Conservation (phyloP, 1,139 yeast species). For the Scheffersomyces illinoinensis region DNA sequence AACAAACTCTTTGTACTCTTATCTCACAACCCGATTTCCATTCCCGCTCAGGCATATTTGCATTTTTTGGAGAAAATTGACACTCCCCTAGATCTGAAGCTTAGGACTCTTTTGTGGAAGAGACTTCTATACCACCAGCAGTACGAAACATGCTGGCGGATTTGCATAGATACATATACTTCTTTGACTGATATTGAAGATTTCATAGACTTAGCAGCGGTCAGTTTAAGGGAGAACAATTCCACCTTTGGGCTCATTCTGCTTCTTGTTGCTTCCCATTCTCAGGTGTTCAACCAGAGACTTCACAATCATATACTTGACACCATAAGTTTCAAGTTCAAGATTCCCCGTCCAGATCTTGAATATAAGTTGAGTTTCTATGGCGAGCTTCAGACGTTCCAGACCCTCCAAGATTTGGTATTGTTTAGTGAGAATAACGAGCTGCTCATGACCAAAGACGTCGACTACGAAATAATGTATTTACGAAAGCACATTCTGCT, state of each 20-base stretch:
- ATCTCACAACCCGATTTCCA: constrained; percentile 32
- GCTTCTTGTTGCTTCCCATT: constrained; percentile 16
- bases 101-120: constrained; percentile 22
- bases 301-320: constrained; percentile 23
- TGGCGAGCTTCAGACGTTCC: constrained; percentile 6
- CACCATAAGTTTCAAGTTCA: constrained; percentile 18
- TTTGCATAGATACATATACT: constrained; percentile 24
- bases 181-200: constrained; percentile 42
- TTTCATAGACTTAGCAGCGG: constrained; percentile 26
- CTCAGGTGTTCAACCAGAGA: constrained; percentile 13
- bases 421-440: neutral
- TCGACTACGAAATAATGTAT: constrained; percentile 6
- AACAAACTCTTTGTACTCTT: constrained; percentile 31
- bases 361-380: constrained; percentile 5
- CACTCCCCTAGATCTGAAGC: constrained; percentile 19
- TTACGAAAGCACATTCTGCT: constrained; percentile 6
- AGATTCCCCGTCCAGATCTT: constrained; percentile 8
- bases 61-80: constrained; percentile 19
- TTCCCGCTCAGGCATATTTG: constrained; percentile 32
- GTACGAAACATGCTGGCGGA: constrained; percentile 33
- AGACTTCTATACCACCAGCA: constrained; percentile 33
- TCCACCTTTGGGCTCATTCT: constrained; percentile 26
- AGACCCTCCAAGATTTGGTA: constrained; percentile 5
- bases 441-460: neutral
- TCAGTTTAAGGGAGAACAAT: constrained; percentile 17